These are phyloP conservation scores for Colletotrichum aenigma DNA, from an alignment of 2,329 filamentous ascomycete species.

Conservation along the genomic window DNA sequence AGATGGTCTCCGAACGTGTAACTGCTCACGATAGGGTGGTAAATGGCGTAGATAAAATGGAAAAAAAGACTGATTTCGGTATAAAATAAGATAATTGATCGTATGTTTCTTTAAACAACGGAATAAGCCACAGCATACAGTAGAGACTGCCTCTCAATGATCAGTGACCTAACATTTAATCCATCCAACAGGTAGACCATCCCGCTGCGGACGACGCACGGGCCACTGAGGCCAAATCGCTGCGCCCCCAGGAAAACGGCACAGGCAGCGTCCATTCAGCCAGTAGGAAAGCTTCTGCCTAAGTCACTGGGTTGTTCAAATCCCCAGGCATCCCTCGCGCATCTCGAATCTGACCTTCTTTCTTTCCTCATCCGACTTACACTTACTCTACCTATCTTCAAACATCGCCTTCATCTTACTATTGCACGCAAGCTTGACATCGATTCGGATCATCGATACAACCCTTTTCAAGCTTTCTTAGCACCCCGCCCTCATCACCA, in stretches of 20 bases:
- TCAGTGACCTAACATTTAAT: not conserved
- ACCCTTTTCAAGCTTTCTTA: not conserved
- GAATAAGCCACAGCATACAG: too few species aligned
- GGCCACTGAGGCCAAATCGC: slow-evolving; percentile 22
- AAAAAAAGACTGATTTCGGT: too few species aligned
- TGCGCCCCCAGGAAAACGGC: slow-evolving; percentile 4
- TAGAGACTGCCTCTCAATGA: too few species aligned
- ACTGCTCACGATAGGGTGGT: not conserved
- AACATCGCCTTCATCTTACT: not conserved
- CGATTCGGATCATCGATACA: not conserved
- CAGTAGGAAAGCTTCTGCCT: not conserved
- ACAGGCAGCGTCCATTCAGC: not conserved
- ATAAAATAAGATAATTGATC: too few species aligned
- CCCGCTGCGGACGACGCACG: not conserved
- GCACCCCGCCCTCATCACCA: not conserved
- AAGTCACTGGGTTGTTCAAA: slow-evolving; percentile 16
- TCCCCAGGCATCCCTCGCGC: slow-evolving; percentile 20
- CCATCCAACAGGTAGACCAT: not conserved
- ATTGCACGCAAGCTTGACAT: not conserved
- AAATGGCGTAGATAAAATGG: accelerated
- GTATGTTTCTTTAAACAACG: too few species aligned
- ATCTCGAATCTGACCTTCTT: not conserved
- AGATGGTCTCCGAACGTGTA: not conserved
- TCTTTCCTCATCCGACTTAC: slow-evolving; percentile 8
- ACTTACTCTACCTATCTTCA: not conserved